These are phyloP conservation scores for Phaeotremella skinneri DNA, from an alignment of 768 basidiomycete genomes.

Conservation along the genomic window DNA sequence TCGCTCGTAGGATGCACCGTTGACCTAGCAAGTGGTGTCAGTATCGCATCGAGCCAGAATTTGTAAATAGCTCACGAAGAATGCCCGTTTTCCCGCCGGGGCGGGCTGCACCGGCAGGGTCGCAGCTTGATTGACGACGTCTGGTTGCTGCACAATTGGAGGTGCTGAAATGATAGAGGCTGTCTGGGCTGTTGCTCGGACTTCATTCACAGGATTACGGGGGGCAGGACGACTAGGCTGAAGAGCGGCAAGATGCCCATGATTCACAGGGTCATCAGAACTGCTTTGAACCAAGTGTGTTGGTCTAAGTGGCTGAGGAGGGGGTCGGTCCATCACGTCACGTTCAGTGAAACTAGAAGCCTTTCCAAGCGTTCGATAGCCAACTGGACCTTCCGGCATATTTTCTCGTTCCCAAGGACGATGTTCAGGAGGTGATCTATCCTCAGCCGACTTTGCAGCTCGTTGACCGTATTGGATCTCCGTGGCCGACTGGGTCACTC, in stretches of 20 bases:
- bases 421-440: conserved; percentile 15
- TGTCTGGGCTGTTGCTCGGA: background rate
- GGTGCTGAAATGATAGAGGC: conserved; percentile 6
- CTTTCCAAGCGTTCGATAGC: background rate
- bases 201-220: background rate
- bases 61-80: conserved; percentile 30
- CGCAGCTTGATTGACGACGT: background rate
- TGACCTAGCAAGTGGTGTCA: conserved; percentile 56
- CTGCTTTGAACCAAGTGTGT: background rate
- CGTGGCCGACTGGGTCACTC: no score
- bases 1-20: conserved; percentile 77
- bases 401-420: conserved; percentile 20
- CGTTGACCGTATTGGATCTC: no score
- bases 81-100: conserved; percentile 32
- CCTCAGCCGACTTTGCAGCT: no score
- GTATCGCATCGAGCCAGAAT: background rate
- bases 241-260: conserved; percentile 3
- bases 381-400: conserved; percentile 3
- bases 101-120: background rate
- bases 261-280: background rate
- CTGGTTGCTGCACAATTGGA: background rate
- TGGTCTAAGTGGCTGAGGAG: conserved; percentile 18
- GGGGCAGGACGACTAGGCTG: conserved; percentile 18
- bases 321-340: conserved; percentile 6
- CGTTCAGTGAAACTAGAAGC: background rate